phyloP scores from a whole-genome alignment of 805 yeast genomes.

The Kluyveromyces aestuarii region DNA sequence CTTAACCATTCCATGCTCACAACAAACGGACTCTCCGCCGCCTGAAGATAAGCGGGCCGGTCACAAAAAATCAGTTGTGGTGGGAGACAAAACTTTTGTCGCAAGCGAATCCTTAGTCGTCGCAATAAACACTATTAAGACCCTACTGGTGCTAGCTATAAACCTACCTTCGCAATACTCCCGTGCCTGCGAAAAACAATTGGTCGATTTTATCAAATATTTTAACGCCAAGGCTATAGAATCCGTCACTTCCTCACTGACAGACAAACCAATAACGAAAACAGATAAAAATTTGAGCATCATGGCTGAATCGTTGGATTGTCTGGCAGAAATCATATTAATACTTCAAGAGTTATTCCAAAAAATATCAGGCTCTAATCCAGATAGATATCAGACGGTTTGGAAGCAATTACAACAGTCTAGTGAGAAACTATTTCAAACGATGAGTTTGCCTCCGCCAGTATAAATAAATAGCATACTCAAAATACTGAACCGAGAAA shows the following conservation, averaged over 20 bases:
- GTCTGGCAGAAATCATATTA: slow-evolving; percentile 29
- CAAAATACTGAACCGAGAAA: neutral
- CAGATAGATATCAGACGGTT: slow-evolving; percentile 17
- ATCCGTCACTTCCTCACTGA: slow-evolving; percentile 17
- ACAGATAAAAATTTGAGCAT: slow-evolving; percentile 32
- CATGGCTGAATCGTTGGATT: slow-evolving; percentile 35
- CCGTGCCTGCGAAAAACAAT: slow-evolving; percentile 33
- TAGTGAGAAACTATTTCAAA: slow-evolving; percentile 22
- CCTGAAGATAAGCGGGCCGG: slow-evolving; percentile 12
- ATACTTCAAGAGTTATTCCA: slow-evolving; percentile 23
- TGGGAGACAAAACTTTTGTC: slow-evolving; percentile 48
- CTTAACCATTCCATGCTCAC: slow-evolving; percentile 7
- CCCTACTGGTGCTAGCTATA: slow-evolving; percentile 46
- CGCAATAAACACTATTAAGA: slow-evolving; percentile 35
- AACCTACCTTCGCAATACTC: slow-evolving; percentile 40
- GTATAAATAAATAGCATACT: slow-evolving; percentile 4
- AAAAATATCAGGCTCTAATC: slow-evolving; percentile 13
- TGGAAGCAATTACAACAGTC: slow-evolving; percentile 19
- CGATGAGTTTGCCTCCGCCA: slow-evolving; percentile 30
- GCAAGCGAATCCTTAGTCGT: slow-evolving; percentile 43
- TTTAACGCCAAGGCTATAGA: slow-evolving; percentile 39
- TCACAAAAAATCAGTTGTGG: slow-evolving; percentile 34
- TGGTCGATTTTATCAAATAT: slow-evolving; percentile 38
- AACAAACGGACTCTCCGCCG: slow-evolving; percentile 6
- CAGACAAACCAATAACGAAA: slow-evolving; percentile 13